Base-by-base conservation (phyloP, 2,329 filamentous ascomycete species). In the Fusarium burgessii region DNA sequence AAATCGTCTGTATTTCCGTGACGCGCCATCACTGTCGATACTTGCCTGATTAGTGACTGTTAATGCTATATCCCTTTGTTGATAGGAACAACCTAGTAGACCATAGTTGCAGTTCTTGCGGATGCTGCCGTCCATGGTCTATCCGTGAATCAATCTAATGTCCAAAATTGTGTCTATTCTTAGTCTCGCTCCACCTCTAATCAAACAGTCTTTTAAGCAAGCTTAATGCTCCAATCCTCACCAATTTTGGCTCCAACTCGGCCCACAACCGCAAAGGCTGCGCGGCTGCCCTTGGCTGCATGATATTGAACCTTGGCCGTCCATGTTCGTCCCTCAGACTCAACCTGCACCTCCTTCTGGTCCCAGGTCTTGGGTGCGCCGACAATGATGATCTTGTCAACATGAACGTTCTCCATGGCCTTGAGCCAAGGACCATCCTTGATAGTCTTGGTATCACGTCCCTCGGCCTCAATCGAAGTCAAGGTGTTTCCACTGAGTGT, bases 371-470 rank as follows among this genome's bases (percentile, higher is more conserved):
- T 84, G 2, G 94, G 93, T 5, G 93, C 93, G 46, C 93, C 93
- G 23, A 98, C 90, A 51, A 99, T 76, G 49, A 98, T 85, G 59
- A 98, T 88, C 82, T 92, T 94, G 83, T 97, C 94, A 2, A 98
- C 90, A 11, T 87, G 84, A 6, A 98, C 94, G 46, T 88, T 85
- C 33, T 87, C 86, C 92, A 98, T 97, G 9, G 83, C 85, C 85
- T 95, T 93, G 68, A 95, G 82, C 85, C 94, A 98, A 36, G 88
- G 86, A 41, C 91, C 90, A 80, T 92, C 64, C 75, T 83, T 80
- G 58, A 80, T 88, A 7, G 87, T 87, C 74, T 87, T 87, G 54
- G 79, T 79, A 35, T 84, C 84, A 4, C 85, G 85, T 29, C 82
- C 81, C 75, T 88, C 89, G 10, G 92, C 85, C 70, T 97, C 90